Conservation (phyloP, 2,329 filamentous ascomycete species). For the Colletotrichum sp. region DNA sequence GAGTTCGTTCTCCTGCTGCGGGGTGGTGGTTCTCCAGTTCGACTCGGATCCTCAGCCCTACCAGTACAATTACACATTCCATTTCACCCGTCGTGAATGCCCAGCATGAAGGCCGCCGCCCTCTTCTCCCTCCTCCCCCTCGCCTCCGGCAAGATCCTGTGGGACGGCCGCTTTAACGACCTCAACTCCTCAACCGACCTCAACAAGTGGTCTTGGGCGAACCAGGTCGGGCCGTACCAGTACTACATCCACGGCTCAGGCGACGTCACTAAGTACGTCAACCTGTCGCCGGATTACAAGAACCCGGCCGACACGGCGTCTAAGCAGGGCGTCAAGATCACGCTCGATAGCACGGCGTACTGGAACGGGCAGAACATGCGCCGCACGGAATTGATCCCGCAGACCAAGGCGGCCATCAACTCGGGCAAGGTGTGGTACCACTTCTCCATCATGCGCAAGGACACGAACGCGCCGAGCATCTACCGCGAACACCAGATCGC, state of each 20-base stretch:
- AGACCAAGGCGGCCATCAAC: slow-evolving; percentile 70
- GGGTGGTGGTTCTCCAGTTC: neutral
- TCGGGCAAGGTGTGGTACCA: slow-evolving; percentile 74
- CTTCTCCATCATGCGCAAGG: slow-evolving; percentile 68
- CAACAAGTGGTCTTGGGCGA: slow-evolving; percentile 68
- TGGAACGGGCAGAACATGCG: slow-evolving; percentile 79
- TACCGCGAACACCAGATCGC: slow-evolving; percentile 71
- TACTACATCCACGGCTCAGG: slow-evolving; percentile 76
- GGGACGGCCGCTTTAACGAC: slow-evolving; percentile 72
- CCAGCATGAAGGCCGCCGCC: slow-evolving; percentile 1
- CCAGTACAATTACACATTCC: neutral
- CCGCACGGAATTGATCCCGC: slow-evolving; percentile 75
- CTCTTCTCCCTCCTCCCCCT: slow-evolving; percentile 4
- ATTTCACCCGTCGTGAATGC: neutral
- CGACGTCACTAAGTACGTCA: slow-evolving; percentile 63
- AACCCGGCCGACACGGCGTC: slow-evolving; percentile 68
- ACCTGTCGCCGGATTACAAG: slow-evolving; percentile 64
- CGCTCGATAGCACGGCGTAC: slow-evolving; percentile 66
- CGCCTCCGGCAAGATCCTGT: slow-evolving; percentile 44
- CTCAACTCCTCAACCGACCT: slow-evolving; percentile 60
- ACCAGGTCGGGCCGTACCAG: slow-evolving; percentile 73
- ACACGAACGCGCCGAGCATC: slow-evolving; percentile 64
- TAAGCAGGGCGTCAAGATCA: slow-evolving; percentile 71
- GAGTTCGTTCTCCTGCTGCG: neutral
- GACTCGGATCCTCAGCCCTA: neutral